These are phyloP conservation scores for Hypoxylon crocopeplum DNA, from an alignment of 495 filamentous ascomycete species.

Conservation along the genomic window DNA sequence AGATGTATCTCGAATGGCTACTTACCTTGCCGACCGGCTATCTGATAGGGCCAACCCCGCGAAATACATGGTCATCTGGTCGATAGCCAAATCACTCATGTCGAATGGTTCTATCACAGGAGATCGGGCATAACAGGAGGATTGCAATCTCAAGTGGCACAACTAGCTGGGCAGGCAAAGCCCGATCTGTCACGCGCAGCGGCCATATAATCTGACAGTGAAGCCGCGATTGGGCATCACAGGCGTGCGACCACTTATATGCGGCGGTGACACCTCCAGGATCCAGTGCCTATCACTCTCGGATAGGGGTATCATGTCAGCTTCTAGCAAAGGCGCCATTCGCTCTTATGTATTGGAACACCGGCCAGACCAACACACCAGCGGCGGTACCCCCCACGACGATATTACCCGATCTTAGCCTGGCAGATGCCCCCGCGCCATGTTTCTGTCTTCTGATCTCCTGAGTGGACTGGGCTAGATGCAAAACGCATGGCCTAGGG, in stretches of 20 bases:
- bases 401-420: constrained; percentile 39
- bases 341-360: constrained; percentile 14
- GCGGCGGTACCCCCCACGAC: constrained; percentile 29
- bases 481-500: constrained; percentile 36
- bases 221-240: constrained; percentile 28
- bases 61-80: constrained; percentile 20
- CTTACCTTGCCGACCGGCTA: neutral
- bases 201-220: constrained; percentile 14
- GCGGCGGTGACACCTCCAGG: constrained; percentile 12
- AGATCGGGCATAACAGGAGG: constrained; percentile 17
- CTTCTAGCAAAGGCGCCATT: constrained; percentile 5
- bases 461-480: constrained; percentile 36
- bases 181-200: constrained; percentile 37
- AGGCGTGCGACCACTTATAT: constrained; percentile 21
- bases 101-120: constrained; percentile 14
- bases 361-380: constrained; percentile 16
- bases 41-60: constrained; percentile 22
- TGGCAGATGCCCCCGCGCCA: constrained; percentile 34
- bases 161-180: constrained; percentile 8
- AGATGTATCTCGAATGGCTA: neutral
- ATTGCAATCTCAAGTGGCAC: constrained; percentile 25
- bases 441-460: constrained; percentile 24
- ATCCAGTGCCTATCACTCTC: constrained; percentile 9
- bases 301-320: constrained; percentile 33
- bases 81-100: constrained; percentile 3